A percentile compares a stretch with the other conserved stretches of the same genome.
Evolutionary conservation across 768 basidiomycete species (phyloP).

Genomic region (Russula sp.): DNA sequence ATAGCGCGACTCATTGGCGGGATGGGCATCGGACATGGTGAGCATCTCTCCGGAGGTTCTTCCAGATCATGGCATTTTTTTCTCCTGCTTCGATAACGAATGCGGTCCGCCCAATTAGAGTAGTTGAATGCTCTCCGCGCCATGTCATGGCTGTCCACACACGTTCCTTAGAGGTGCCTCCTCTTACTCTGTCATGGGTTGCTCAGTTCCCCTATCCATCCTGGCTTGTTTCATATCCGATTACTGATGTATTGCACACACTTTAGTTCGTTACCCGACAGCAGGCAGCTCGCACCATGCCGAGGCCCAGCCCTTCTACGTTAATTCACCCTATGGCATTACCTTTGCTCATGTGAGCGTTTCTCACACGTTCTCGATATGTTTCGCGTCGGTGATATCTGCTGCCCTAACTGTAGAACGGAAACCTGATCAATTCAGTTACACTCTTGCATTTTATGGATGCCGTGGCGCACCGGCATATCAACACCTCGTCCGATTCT

Average conservation of each 20-base stretch:
- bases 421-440: slow-evolving; percentile 91
- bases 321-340: slow-evolving; percentile 99
- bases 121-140: neutral
- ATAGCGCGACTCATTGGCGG: slow-evolving; percentile 76
- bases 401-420: slow-evolving; percentile 59
- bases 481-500: slow-evolving; percentile 98
- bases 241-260: neutral
- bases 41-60: slow-evolving; percentile 21
- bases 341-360: slow-evolving; percentile 87
- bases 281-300: slow-evolving; percentile 96
- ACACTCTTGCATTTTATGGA: slow-evolving; percentile 91
- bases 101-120: neutral
- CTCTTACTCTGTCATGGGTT: neutral
- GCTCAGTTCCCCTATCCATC: neutral
- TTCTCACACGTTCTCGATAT: neutral
- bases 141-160: neutral
- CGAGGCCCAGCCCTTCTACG: slow-evolving; percentile 99
- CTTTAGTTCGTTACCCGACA: slow-evolving; percentile 90
- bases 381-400: slow-evolving; percentile 1
- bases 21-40: slow-evolving; percentile 98
- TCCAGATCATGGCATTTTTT: too few relatives aligned
- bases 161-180: neutral
- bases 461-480: slow-evolving; percentile 92
- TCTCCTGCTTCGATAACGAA: neutral
- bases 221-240: neutral